phyloP scores from a whole-genome alignment of 2,329 filamentous ascomycete species.

The Emmonsiellopsis sp. region DNA sequence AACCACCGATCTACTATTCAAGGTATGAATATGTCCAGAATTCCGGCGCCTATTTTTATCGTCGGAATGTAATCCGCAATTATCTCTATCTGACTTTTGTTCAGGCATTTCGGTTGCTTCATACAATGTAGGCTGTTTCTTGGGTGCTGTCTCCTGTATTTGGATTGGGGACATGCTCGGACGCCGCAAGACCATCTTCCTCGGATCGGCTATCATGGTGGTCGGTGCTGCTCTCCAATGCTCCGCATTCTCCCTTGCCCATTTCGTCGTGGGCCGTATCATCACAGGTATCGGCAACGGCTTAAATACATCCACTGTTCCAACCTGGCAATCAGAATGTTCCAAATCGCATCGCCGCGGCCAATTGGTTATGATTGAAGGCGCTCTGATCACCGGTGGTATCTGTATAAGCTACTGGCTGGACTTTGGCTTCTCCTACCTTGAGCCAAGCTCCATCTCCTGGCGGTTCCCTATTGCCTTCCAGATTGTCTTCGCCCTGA shows the following conservation, averaged over 20 bases:
- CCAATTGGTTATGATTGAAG: slow-evolving; percentile 45
- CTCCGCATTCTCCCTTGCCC: slow-evolving; percentile 37
- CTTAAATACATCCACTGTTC: slow-evolving; percentile 44
- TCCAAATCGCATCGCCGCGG: slow-evolving; percentile 42
- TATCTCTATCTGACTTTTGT: slow-evolving; percentile 4
- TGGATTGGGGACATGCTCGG: slow-evolving; percentile 44
- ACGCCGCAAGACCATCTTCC: slow-evolving; percentile 41
- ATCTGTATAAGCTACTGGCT: slow-evolving; percentile 44
- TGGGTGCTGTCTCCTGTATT: slow-evolving; percentile 41
- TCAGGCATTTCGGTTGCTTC: slow-evolving; percentile 32
- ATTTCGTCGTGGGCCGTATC: slow-evolving; percentile 43
- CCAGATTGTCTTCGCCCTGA: slow-evolving; percentile 46
- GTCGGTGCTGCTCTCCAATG: slow-evolving; percentile 41
- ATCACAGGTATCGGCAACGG: slow-evolving; percentile 45
- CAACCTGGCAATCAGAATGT: slow-evolving; percentile 44
- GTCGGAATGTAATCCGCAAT: neutral
- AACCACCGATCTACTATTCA: slow-evolving; percentile 40
- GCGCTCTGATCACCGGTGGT: slow-evolving; percentile 42
- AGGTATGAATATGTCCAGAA: slow-evolving; percentile 15
- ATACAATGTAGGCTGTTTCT: slow-evolving; percentile 43
- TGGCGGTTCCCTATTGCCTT: slow-evolving; percentile 51
- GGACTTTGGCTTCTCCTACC: slow-evolving; percentile 44
- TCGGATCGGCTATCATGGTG: slow-evolving; percentile 40
- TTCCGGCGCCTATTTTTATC: neutral
- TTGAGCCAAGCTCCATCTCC: slow-evolving; percentile 37